Evolutionary conservation across 257 asterid genomes (phyloP).

Genomic region (Gentiana macrophylla): DNA sequence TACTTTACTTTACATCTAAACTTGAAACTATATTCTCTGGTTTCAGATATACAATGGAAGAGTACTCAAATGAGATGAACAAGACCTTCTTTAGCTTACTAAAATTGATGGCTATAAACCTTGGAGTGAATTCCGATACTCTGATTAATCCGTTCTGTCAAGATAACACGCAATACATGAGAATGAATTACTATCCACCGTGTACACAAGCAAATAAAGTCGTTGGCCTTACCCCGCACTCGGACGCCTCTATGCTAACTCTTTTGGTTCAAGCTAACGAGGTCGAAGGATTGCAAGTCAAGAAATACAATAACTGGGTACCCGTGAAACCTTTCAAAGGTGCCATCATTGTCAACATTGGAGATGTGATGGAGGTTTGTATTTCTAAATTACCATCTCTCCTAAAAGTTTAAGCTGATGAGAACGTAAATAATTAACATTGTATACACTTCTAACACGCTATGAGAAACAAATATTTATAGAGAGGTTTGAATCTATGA

Average conservation of each 20-base stretch:
- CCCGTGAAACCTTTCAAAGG: conserved; percentile 20
- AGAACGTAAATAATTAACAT: too few relatives aligned
- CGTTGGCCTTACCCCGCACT: conserved; percentile 26
- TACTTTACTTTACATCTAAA: neutral
- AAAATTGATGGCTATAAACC: conserved; percentile 20
- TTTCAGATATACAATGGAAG: conserved; percentile 20
- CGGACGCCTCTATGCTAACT: conserved; percentile 27
- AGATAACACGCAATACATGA: conserved; percentile 27
- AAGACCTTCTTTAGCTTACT: conserved; percentile 14
- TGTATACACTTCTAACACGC: too few relatives aligned
- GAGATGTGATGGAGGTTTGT: conserved; percentile 24
- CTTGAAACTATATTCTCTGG: neutral
- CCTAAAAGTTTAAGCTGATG: too few relatives aligned
- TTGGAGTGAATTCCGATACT: conserved; percentile 16
- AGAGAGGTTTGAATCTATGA: too few relatives aligned
- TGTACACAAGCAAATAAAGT: conserved; percentile 22
- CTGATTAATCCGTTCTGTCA: conserved; percentile 9
- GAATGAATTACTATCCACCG: conserved; percentile 38
- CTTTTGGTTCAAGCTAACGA: conserved; percentile 21
- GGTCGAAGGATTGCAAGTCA: conserved; percentile 27
- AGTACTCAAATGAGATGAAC: conserved; percentile 21
- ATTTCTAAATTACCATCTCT: too few relatives aligned
- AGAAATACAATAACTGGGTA: conserved; percentile 18
- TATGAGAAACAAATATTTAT: too few relatives aligned
- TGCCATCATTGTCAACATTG: conserved; percentile 25